phyloP scores from a whole-genome alignment of 371 early-diverging fungal species.

The Rhizomucor pusillus region DNA sequence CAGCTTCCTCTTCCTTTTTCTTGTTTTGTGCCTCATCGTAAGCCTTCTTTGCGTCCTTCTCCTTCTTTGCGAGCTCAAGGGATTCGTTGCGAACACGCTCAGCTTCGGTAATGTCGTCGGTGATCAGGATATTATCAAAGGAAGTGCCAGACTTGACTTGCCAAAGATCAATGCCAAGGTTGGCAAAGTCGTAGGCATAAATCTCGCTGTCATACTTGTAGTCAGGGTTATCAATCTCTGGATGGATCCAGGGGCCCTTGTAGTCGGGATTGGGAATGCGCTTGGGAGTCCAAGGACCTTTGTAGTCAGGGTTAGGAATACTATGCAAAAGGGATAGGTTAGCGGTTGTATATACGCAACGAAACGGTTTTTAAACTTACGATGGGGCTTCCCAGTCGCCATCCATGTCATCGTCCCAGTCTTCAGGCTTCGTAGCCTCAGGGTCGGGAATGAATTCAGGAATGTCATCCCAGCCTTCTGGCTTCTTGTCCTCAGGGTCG shows the following conservation, averaged over 20 bases:
- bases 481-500: slow-evolving; percentile 86
- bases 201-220: slow-evolving; percentile 85
- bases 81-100: slow-evolving; percentile 66
- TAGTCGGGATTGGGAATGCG: slow-evolving; percentile 91
- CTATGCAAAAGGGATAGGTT: slow-evolving; percentile 58
- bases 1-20: slow-evolving; percentile 26
- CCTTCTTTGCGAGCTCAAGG: slow-evolving; percentile 51
- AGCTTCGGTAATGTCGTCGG: slow-evolving; percentile 68
- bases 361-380: slow-evolving; percentile 10
- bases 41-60: slow-evolving; percentile 52
- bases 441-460: slow-evolving; percentile 85
- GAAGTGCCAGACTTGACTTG: slow-evolving; percentile 91
- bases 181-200: slow-evolving; percentile 77
- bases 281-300: slow-evolving; percentile 80
- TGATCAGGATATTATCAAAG: slow-evolving; percentile 92
- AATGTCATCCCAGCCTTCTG: slow-evolving; percentile 84
- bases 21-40: slow-evolving; percentile 38
- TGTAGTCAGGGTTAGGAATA: slow-evolving; percentile 87
- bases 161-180: slow-evolving; percentile 95
- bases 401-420: slow-evolving; percentile 87
- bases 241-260: slow-evolving; percentile 94
- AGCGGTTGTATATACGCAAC: background rate
- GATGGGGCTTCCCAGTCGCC: slow-evolving; percentile 92
- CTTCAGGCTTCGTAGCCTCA: slow-evolving; percentile 84
- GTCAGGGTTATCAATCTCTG: slow-evolving; percentile 87